A percentile compares a stretch with the other conserved stretches of the same genome.
Evolutionary conservation across 2,329 filamentous ascomycete species (phyloP).

Genomic region (Venturia carpophila): DNA sequence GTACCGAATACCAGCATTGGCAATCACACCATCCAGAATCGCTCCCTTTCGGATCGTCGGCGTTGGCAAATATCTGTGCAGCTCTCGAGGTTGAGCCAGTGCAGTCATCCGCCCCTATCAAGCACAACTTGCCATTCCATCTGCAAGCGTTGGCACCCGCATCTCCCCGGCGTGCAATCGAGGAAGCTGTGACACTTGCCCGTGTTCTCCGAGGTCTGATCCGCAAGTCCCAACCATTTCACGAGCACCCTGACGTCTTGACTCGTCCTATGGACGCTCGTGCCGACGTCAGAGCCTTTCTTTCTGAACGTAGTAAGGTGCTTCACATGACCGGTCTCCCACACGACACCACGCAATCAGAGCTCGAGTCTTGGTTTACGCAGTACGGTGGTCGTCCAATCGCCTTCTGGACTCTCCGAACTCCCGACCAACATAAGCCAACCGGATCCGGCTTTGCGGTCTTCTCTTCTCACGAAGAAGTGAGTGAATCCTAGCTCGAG

Average conservation of each 20-base stretch:
- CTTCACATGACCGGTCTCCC: slow-evolving; percentile 95
- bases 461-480: slow-evolving; percentile 98
- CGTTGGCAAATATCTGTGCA: slow-evolving; percentile 94
- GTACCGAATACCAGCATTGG: slow-evolving; percentile 97
- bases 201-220: slow-evolving; percentile 88
- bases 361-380: slow-evolving; percentile 98
- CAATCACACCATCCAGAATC: slow-evolving; percentile 98
- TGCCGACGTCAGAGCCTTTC: slow-evolving; percentile 90
- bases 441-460: slow-evolving; percentile 97
- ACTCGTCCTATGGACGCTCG: slow-evolving; percentile 93
- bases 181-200: slow-evolving; percentile 90
- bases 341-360: slow-evolving; percentile 96
- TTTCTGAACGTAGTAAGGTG: slow-evolving; percentile 94
- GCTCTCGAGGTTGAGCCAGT: slow-evolving; percentile 97
- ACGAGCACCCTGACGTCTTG: slow-evolving; percentile 90
- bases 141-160: slow-evolving; percentile 91
- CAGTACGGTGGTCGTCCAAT: slow-evolving; percentile 97
- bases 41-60: slow-evolving; percentile 89
- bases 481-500: slow-evolving; percentile 40
- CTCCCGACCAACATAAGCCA: slow-evolving; percentile 98
- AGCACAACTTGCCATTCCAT: slow-evolving; percentile 97
- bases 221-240: slow-evolving; percentile 87
- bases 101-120: slow-evolving; percentile 94
- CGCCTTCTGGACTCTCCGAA: slow-evolving; percentile 97
- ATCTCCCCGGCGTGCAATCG: slow-evolving; percentile 91